Evolutionary conservation across 2,329 filamentous ascomycete genomes (phyloP), one percentile per base, ranked within the genome.

Genomic region (Stagonosporopsis rhizophila): DNA sequence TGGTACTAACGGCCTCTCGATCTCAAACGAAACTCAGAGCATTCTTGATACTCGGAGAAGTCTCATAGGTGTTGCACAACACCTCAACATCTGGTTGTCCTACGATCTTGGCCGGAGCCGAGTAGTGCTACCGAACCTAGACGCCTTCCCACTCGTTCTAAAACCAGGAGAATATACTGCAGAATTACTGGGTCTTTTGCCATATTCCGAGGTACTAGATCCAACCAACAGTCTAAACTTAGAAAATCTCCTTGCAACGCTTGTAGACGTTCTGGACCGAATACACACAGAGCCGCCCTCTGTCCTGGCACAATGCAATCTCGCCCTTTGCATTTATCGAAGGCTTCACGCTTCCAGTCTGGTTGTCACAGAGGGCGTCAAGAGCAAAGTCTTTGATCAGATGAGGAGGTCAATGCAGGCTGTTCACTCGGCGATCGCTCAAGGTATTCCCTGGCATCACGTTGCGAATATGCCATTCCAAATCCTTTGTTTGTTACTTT

Each of bases 11-110:
- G 23, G 22, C 14, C 14, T 30, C 7, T n/a, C 32, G 6, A 7
- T 19, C 2, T 12, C 40, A 4, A 9, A 38, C 6, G 32, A 23
- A 5, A 17, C 30, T 17, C 19, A 37, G 17, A 22, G 23, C 4
- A 5, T 37, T n/a, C 17, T 25, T 28, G 39, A 51, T 11, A 28
- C 14, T 8, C 32, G 34, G 11, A 52, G 20, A 6, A 52, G 41
- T 8, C 30, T 52, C 3, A 38, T 35, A 19, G 48, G 48, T 20
- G 48, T 52, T 5, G 40, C 48, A 4, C 48, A 52, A 9, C 48
- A 52, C n/a, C 32, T 52, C n/a, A 52, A 52, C 19, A 52, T 52
- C 3, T 52, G 48, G 48, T 4, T 52, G n/a, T 52, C 48, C 30
- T 52, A 44, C 19, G 48, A 52, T 22, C 40, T 52, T 19, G 48